Base-by-base conservation (phyloP, 305 asterid species). In the Solanum aculeatissimum region DNA sequence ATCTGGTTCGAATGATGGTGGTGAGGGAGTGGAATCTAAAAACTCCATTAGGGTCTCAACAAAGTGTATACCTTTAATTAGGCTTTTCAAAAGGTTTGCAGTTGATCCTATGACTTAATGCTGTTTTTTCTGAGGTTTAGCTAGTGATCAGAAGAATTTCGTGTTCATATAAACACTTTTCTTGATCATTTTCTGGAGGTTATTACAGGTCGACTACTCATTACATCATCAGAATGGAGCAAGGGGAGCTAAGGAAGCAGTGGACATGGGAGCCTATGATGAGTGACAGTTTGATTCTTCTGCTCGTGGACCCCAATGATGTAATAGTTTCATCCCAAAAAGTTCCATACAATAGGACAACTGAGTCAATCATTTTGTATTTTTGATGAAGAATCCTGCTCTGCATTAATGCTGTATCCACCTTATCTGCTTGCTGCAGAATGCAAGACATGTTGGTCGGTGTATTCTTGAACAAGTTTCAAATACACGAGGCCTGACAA, bases 231-330 rank as follows among this genome's bases (percentile, higher is more conserved):
- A 91, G 89, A 87, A 91, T 95, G 98, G 98, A 93, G 90, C 93
- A 91, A 89, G 92, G 88, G 83, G 97, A 88, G 88, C 89, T 93
- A 72, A 87, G 89, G 90, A 93, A 92, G 92, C 95, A 92, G 92
- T 97, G 98, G 98, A 91, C 90, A 85, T 97, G 99, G 99, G 99
- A 97, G 84, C 98, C 98, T 35, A 70, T 89, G 93, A 97, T 95
- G 98, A 94, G 95, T 88, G 89, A 89, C 83, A 91, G 98, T 90
- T 89, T 97, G 93, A 91, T 94, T 84, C 99, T 97, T 90, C 89
- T 94, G 89, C 98, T 97, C 86, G 91, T 92, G 91, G 99, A 97
- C 91, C 95, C 95, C 83, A 92, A 92, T 88, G 99, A 97, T 91
- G 99, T 95, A 92, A 93, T 62, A 80, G 25, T 47, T 78, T 66